phyloP scores from a whole-genome alignment of 2,329 filamentous ascomycete genomes.

The Grosmannia penicillata region DNA sequence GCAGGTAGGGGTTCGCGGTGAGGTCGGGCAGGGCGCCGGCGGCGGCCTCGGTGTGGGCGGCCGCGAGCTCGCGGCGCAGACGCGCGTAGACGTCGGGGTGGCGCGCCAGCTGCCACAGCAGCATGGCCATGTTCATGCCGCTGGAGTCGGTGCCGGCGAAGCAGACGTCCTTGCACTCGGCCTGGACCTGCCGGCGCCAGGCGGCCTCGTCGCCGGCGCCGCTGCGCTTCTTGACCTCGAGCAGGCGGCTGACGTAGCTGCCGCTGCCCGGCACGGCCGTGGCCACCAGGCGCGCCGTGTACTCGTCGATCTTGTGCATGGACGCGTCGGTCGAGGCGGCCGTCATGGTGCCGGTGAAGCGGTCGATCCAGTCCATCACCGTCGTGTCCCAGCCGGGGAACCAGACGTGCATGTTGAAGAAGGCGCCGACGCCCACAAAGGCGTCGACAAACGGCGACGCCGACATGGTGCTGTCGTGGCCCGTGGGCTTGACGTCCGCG shows the following conservation, averaged over 20 bases:
- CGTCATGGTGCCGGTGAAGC: constrained; percentile 2
- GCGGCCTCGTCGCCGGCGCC: neutral
- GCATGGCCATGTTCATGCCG: constrained; percentile 7
- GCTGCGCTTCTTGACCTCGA: neutral
- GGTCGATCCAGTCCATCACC: constrained; percentile 4
- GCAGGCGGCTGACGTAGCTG: constrained; percentile 5
- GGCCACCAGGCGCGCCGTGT: constrained; percentile 1
- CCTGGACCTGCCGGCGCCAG: constrained; percentile 2
- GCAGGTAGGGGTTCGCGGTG: constrained; percentile 5
- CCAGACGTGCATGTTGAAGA: constrained; percentile 6
- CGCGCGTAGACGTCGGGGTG: neutral
- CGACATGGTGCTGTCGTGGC: constrained; percentile 1
- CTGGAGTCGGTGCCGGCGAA: constrained; percentile 9
- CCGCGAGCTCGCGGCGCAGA: neutral
- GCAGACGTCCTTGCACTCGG: constrained; percentile 7
- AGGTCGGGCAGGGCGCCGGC: neutral
- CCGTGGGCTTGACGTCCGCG: neutral
- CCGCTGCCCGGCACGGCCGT: neutral
- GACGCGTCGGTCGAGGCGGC: neutral
- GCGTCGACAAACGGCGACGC: constrained; percentile 8
- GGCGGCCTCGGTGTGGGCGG: neutral
- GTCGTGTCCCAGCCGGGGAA: constrained; percentile 2
- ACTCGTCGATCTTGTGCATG: constrained; percentile 4
- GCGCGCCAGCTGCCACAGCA: constrained; percentile 5
- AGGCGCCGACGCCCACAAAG: constrained; percentile 7